Base-by-base conservation (phyloP, 192 early-diverging fungal species). In the Mortierella antarctica region DNA sequence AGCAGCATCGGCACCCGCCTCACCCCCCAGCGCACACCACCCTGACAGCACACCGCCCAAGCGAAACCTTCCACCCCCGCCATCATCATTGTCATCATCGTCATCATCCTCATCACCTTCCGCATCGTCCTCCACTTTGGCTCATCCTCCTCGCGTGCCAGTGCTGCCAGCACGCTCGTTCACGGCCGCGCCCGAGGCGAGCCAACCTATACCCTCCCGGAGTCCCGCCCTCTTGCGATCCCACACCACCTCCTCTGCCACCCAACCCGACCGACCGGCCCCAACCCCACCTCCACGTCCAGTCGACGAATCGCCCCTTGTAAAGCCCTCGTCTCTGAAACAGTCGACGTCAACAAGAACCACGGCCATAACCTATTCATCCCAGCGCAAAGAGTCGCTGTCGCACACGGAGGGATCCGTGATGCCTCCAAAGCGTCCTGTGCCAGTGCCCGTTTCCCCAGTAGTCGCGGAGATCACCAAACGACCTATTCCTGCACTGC, bases 11-110 rank as follows among this genome's bases (percentile, higher is more conserved):
- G 2, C 42, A 6, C 14, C 42, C 1, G 14, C 52, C 5, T 40
- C 39, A 13, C 10, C 68, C 23, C 47, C 31, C 47, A 52, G 23
- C 5, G 53, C 48, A 17, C 31, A 31, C 31, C 31, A 31, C 3
- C 31, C 31, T 31, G 31, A 31, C 31, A 31, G 31, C 31, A 20
- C 50, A n/a, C 48, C 57, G 17, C 71, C 71, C 14, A 74, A 74
- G 42, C 62, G 71, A 17, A 31, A 31, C 12, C 50, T 66, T 41
- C 71, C 71, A 47, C 64, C 64, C 6, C 56, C 57, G 15, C 63
- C 71, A 18, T 15, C 68, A 2, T 15, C 45, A 18, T 7, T 44
- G 31, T 15, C 55, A 39, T 44, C 63, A 59, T 10, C 71, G 20
- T 23, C 47, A 14, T 5, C 50, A 45, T 23, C 47, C 10, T 5